Evolutionary conservation across 108 stramenopile genomes (phyloP).

Genomic region (Nitzschia sp.): DNA sequence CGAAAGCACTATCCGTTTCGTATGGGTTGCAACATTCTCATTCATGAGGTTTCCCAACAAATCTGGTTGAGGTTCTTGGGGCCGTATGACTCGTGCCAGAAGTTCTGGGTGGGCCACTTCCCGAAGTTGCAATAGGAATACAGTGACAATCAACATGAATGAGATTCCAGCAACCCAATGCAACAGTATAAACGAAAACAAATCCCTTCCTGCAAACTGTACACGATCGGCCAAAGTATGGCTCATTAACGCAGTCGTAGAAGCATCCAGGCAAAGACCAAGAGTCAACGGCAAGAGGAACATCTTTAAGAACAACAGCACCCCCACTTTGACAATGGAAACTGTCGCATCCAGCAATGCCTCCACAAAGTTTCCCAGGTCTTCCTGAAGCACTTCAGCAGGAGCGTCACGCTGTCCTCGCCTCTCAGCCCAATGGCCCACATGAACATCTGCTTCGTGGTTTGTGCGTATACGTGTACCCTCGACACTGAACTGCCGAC

Average conservation of each 20-base stretch:
- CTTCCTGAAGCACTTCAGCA: conserved; percentile 23
- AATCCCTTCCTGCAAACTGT: conserved; percentile 63
- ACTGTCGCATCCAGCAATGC: conserved; percentile 55
- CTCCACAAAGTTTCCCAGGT: conserved; percentile 22
- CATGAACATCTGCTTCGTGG: background rate
- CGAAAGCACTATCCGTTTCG: conserved; percentile 80
- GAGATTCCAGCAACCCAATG: conserved; percentile 95
- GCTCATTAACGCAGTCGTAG: conserved; percentile 64
- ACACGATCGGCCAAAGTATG: conserved; percentile 51
- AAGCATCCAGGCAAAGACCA: conserved; percentile 75
- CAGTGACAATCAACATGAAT: conserved; percentile 96
- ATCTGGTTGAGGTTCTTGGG: conserved; percentile 97
- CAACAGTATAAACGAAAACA: conserved; percentile 71
- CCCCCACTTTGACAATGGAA: conserved; percentile 70
- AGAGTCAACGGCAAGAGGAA: conserved; percentile 70
- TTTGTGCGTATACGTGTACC: background rate
- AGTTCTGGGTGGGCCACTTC: conserved; percentile 93
- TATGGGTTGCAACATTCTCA: conserved; percentile 80
- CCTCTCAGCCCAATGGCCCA: background rate
- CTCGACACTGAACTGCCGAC: conserved; percentile 16
- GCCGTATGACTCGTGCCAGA: conserved; percentile 84
- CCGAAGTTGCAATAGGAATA: conserved; percentile 87
- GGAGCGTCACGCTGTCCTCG: conserved; percentile 11
- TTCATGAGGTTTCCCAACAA: conserved; percentile 89
- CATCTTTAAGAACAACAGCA: conserved; percentile 90